These are phyloP conservation scores for Amylocarpus encephaloides DNA, from an alignment of 2,329 filamentous ascomycete genomes.

Conservation along the genomic window DNA sequence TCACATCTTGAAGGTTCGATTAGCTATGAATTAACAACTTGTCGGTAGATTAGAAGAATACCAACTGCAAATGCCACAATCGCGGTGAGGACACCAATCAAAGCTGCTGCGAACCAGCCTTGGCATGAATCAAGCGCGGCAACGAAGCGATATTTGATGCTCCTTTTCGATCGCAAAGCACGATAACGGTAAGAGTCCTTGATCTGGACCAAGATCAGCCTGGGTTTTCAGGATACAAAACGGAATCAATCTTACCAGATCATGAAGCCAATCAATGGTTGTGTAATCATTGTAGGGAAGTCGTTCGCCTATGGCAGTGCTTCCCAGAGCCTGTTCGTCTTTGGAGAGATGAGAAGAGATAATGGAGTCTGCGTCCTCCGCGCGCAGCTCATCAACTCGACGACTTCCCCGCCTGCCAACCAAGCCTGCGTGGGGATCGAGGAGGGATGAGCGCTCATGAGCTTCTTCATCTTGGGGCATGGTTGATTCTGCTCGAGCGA, in stretches of 20 bases:
- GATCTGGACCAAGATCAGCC: slow-evolving; percentile 33
- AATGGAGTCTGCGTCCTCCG: slow-evolving; percentile 16
- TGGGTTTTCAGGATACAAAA: neutral
- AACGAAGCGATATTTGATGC: slow-evolving; percentile 36
- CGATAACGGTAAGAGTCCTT: slow-evolving; percentile 51
- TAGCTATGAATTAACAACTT: neutral
- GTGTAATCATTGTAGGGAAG: slow-evolving; percentile 56
- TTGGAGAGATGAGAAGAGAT: slow-evolving; percentile 36
- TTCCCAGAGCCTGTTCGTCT: slow-evolving; percentile 41
- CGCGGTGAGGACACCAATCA: slow-evolving; percentile 50
- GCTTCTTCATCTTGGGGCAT: slow-evolving; percentile 22
- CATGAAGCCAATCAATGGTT: slow-evolving; percentile 57
- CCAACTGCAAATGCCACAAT: slow-evolving; percentile 46
- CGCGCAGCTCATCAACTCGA: neutral
- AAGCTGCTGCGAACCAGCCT: slow-evolving; percentile 48
- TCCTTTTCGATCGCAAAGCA: slow-evolving; percentile 36
- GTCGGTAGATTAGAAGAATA: neutral
- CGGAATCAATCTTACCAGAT: slow-evolving; percentile 36
- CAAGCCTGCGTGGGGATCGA: slow-evolving; percentile 13
- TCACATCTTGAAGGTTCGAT: slow-evolving; percentile 36
- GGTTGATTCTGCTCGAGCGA: neutral
- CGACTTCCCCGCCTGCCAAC: slow-evolving; percentile 6
- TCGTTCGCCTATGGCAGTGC: slow-evolving; percentile 45
- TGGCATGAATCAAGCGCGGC: slow-evolving; percentile 43
- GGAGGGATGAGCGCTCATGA: slow-evolving; percentile 19